Evolutionary conservation across 2,329 filamentous ascomycete genomes (phyloP).

Genomic region (Ophiostoma pallidulum): DNA sequence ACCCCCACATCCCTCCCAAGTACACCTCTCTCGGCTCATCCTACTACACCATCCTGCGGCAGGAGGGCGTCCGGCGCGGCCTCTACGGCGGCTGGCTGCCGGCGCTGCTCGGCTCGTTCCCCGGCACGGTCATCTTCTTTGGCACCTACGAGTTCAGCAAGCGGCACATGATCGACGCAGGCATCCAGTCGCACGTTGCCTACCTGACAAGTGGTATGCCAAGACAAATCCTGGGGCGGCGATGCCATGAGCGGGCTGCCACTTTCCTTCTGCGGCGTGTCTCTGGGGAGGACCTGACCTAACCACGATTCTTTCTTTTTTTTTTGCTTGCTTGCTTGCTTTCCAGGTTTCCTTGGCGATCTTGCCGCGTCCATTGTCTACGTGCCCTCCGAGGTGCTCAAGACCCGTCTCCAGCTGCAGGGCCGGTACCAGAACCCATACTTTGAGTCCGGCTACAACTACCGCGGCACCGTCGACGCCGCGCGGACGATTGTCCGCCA

Average conservation of each 20-base stretch:
- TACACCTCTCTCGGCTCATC: slow-evolving; percentile 86
- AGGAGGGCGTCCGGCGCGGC: slow-evolving; percentile 79
- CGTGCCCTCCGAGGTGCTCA: slow-evolving; percentile 93
- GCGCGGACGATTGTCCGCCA: slow-evolving; percentile 71
- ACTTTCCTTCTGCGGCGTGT: no score
- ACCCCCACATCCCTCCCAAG: slow-evolving; percentile 84
- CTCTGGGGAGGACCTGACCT: no score
- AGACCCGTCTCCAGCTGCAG: slow-evolving; percentile 92
- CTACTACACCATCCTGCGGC: slow-evolving; percentile 85
- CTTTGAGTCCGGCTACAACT: slow-evolving; percentile 94
- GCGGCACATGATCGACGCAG: slow-evolving; percentile 73
- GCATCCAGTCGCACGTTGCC: slow-evolving; percentile 70
- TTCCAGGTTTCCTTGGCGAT: slow-evolving; percentile 78
- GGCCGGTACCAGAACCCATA: slow-evolving; percentile 91
- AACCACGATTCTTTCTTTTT: no score
- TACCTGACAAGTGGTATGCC: slow-evolving; percentile 72
- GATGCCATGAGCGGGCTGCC: no score
- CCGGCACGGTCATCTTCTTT: slow-evolving; percentile 90
- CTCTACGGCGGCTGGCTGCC: slow-evolving; percentile 91
- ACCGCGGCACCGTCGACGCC: slow-evolving; percentile 75
- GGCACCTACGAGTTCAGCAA: slow-evolving; percentile 96
- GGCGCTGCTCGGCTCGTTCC: slow-evolving; percentile 84
- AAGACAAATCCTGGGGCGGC: no score
- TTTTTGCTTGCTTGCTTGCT: no score
- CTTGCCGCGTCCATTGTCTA: slow-evolving; percentile 87